These are phyloP conservation scores for Draba incana DNA, from an alignment of 345 rosid genomes.

Conservation along the genomic window DNA sequence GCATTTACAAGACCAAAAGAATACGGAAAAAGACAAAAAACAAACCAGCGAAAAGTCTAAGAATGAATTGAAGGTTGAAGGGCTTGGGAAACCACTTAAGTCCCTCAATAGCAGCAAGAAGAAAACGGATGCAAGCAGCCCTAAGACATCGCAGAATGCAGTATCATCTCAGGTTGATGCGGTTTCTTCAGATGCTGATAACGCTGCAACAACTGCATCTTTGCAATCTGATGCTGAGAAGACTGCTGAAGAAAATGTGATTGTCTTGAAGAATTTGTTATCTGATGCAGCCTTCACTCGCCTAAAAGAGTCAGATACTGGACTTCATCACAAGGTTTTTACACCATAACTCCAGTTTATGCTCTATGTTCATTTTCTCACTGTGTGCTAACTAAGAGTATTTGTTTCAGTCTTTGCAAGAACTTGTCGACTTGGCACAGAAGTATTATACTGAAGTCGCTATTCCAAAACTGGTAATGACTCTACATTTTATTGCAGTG, in stretches of 20 bases:
- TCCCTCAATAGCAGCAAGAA: slow-evolving; percentile 81
- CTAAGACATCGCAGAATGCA: slow-evolving; percentile 47
- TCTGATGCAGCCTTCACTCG: slow-evolving; percentile 81
- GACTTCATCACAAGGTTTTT: slow-evolving; percentile 86
- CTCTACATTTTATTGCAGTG: slow-evolving; percentile 18
- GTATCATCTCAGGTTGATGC: slow-evolving; percentile 46
- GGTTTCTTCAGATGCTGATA: slow-evolving; percentile 48
- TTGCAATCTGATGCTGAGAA: slow-evolving; percentile 58
- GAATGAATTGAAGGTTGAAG: slow-evolving; percentile 92
- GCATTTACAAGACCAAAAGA: slow-evolving; percentile 92
- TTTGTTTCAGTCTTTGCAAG: slow-evolving; percentile 71
- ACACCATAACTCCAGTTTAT: slow-evolving; percentile 19
- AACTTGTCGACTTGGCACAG: slow-evolving; percentile 78
- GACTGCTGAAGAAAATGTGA: slow-evolving; percentile 55
- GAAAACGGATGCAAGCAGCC: slow-evolving; percentile 55
- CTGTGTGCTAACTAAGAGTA: slow-evolving; percentile 37
- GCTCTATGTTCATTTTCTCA: slow-evolving; percentile 27
- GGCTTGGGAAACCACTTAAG: slow-evolving; percentile 92
- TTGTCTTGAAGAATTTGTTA: slow-evolving; percentile 58
- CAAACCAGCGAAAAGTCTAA: slow-evolving; percentile 62
- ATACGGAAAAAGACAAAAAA: slow-evolving; percentile 83
- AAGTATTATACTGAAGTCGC: slow-evolving; percentile 87
- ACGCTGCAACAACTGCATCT: slow-evolving; percentile 45
- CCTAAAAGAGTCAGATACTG: slow-evolving; percentile 83
- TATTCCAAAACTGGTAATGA: slow-evolving; percentile 90